These are phyloP conservation scores for Silene noctiflora DNA, from an alignment of 179 eudicot genomes.

Conservation along the genomic window DNA sequence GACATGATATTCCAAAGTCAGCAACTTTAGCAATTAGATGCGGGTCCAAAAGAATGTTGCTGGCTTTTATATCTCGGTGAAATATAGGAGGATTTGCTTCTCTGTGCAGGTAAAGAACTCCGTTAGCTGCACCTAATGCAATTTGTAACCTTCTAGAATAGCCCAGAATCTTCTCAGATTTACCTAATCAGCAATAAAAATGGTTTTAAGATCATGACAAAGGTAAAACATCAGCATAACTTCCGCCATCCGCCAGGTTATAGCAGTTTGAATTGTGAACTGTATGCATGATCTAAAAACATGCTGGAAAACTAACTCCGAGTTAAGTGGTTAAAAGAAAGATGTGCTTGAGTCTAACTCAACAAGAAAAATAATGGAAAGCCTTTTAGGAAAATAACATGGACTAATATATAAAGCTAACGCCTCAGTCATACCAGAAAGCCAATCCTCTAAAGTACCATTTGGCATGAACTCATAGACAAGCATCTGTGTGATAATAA, in stretches of 20 bases:
- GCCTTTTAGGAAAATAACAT: too few relatives aligned
- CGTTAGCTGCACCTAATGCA: conserved; percentile 59
- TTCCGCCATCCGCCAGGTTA: conserved; percentile 1
- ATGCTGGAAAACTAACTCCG: background rate
- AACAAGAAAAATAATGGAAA: too few relatives aligned
- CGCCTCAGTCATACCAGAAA: conserved; percentile 46
- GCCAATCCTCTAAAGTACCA: conserved; percentile 59
- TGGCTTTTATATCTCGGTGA: conserved; percentile 62
- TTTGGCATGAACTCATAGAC: conserved; percentile 61
- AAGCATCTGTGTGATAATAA: conserved; percentile 42
- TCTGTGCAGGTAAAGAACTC: conserved; percentile 57
- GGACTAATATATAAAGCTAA: background rate
- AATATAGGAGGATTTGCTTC: conserved; percentile 70
- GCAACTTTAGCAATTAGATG: conserved; percentile 57
- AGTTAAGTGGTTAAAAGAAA: background rate
- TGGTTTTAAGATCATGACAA: background rate
- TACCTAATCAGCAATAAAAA: conserved; percentile 27
- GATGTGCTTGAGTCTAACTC: too few relatives aligned
- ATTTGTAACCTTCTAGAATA: conserved; percentile 47
- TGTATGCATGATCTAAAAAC: background rate
- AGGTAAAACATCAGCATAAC: background rate
- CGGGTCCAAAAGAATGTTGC: conserved; percentile 58
- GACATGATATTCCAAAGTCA: conserved; percentile 64
- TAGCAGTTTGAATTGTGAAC: background rate
- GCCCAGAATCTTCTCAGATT: conserved; percentile 33